Evolutionary conservation across 2,329 filamentous ascomycete genomes (phyloP).

Genomic region (Thielaviopsis musarum): DNA sequence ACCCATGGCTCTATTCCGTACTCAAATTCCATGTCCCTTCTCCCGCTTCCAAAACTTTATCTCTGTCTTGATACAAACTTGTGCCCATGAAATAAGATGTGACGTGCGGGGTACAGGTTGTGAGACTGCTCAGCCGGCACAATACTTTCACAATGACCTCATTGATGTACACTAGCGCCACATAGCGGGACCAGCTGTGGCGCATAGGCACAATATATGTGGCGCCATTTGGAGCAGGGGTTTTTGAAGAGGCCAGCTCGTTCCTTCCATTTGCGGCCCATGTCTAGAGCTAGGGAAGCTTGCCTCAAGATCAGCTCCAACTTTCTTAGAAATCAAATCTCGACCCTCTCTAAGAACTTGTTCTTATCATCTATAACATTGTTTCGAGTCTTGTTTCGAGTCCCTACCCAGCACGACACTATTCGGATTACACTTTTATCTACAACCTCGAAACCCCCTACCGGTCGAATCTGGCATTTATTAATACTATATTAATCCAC

Average conservation of each 20-base stretch:
- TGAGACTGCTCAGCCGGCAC: no score
- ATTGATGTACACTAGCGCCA: background rate
- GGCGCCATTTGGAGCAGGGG: background rate
- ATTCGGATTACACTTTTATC: background rate
- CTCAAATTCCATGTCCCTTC: no score
- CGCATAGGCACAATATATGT: background rate
- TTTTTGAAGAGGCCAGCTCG: constrained; percentile 10
- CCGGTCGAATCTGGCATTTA: background rate
- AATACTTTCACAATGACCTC: no score
- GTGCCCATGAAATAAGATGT: no score
- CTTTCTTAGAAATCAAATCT: background rate
- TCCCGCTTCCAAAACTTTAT: no score
- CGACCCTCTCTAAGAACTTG: background rate
- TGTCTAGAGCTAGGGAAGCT: constrained; percentile 1
- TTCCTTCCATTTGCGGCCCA: constrained; percentile 6
- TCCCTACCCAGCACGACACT: background rate
- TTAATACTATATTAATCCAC: constrained; percentile 12
- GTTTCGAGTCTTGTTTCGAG: background rate
- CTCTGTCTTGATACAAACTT: no score
- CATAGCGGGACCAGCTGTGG: background rate
- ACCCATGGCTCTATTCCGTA: no score
- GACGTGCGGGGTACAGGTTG: no score
- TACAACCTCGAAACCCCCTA: background rate
- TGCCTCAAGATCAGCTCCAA: background rate
- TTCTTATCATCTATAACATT: background rate